Conservation (phyloP, 2,329 filamentous ascomycete species). For the Lecanicillium sp. region DNA sequence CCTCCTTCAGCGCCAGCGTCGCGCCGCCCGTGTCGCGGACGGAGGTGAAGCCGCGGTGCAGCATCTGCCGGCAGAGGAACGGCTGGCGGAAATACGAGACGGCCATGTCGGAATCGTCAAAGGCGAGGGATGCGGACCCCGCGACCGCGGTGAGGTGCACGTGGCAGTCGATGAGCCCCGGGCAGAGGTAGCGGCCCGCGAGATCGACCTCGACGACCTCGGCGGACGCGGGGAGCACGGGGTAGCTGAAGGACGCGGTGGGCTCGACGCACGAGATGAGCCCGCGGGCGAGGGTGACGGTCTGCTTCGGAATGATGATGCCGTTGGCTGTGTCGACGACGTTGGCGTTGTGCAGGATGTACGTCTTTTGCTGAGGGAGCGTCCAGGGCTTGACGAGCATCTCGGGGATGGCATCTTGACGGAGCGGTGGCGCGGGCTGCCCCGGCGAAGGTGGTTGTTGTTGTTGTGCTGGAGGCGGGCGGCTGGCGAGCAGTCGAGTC, state of each 20-base stretch:
- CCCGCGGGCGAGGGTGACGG: constrained; percentile 31
- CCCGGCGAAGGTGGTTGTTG: not conserved
- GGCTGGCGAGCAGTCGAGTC: not conserved
- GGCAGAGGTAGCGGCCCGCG: constrained; percentile 25
- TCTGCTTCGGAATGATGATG: constrained; percentile 22
- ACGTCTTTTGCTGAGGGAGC: constrained; percentile 25
- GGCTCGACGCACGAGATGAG: constrained; percentile 24
- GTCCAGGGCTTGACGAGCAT: constrained; percentile 31
- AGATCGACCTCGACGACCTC: constrained; percentile 19
- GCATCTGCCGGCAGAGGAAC: constrained; percentile 43
- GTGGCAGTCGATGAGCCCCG: constrained; percentile 30
- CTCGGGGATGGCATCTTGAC: constrained; percentile 3
- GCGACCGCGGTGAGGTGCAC: constrained; percentile 27
- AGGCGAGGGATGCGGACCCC: constrained; percentile 22
- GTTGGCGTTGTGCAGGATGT: constrained; percentile 37
- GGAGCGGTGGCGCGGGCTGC: not conserved
- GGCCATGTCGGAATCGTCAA: constrained; percentile 25
- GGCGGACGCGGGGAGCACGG: not conserved
- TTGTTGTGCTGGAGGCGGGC: not conserved
- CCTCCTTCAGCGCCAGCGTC: constrained; percentile 47
- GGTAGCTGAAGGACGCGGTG: not conserved
- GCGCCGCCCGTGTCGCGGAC: constrained; percentile 55
- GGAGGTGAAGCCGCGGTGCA: constrained; percentile 52
- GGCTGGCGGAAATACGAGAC: constrained; percentile 40
- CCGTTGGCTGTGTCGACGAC: constrained; percentile 36